Conservation (phyloP, 139 green algal species). For the Chlamydomonas sphaeroides region DNA sequence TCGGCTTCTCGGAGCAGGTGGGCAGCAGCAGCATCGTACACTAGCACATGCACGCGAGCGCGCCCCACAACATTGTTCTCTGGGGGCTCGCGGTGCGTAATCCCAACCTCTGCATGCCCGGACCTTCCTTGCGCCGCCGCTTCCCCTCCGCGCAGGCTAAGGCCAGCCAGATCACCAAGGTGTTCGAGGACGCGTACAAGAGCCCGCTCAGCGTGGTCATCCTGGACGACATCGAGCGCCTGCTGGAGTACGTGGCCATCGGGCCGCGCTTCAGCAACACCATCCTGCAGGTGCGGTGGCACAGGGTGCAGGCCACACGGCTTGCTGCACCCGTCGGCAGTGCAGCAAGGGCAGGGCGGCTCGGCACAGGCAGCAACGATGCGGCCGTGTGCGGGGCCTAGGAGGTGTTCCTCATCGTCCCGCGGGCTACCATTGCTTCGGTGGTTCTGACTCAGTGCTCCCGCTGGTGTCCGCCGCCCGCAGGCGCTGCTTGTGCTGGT, state of each 20-base stretch:
- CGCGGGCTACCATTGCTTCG: too few species aligned
- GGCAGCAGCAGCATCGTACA: too few species aligned
- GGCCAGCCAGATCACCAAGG: conserved; percentile 75
- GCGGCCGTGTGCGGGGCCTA: neutral
- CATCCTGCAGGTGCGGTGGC: conserved; percentile 86
- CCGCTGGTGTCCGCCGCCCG: neutral
- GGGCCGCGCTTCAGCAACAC: conserved; percentile 96
- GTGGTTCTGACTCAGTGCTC: too few species aligned
- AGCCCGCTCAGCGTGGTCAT: conserved; percentile 89
- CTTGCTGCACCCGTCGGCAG: too few species aligned
- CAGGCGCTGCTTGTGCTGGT: conserved; percentile 94
- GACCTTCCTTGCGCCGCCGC: neutral
- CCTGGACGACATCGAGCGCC: conserved; percentile 97
- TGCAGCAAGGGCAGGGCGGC: too few species aligned
- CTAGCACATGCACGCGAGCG: too few species aligned
- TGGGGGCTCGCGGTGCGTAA: too few species aligned
- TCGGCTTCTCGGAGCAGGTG: conserved; percentile 87
- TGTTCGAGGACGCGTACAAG: conserved; percentile 97
- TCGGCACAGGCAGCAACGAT: too few species aligned
- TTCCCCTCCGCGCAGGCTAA: conserved; percentile 42
- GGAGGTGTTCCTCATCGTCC: too few species aligned
- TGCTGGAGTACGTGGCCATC: conserved; percentile 98
- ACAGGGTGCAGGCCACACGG: too few species aligned
- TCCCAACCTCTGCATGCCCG: too few species aligned
- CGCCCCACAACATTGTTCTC: too few species aligned